Evolutionary conservation across 2,329 filamentous ascomycete genomes (phyloP), one percentile per base, ranked within the genome.

Genomic region (Thermochaetoides dissita): DNA sequence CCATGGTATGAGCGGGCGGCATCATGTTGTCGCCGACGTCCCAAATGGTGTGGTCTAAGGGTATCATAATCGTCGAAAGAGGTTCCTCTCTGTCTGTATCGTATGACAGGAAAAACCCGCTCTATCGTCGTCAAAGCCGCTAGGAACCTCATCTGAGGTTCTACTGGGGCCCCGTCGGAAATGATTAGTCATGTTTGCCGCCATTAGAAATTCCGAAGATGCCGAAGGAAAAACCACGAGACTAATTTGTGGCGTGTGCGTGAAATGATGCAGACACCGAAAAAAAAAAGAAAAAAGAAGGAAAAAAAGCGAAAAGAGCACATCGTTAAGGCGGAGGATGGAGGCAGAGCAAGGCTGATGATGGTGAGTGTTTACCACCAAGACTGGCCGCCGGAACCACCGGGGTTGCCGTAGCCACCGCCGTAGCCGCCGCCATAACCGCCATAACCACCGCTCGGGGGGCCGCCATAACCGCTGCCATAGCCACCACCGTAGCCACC

Each of bases 381-480:
- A 48, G 70, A 78, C 59, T 77, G 76, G 57, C 74, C 74, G 46
- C 74, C 74, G 37, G 68, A 68, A 51, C 72, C 72, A 51, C 72
- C 70, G 53, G 80, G 79, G 65, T 83, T 81, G 61, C 81, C 80
- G 63, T 84, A 84, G 62, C 74, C 63, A 47, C 74, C 74, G 41
- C 69, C 64, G 40, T 64, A 63, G 41, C 60, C 58, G 38, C 68
- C 69, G 56, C 65, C 59, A 43, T 65, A 64, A 36, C 69, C 64
- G 35, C 65, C 60, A 37, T 59, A 56, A 38, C 60, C 56, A 37
- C 59, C 59, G 45, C 56, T 55, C 37, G 59, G 59, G 36, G 57
- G 58, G 31, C 59, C 58, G 44, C 62, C 57, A 43, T 61, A 60
- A 45, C 59, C 56, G 40, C 63, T 67, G 36, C 66, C 62, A 34